Evolutionary conservation across 2,329 filamentous ascomycete species (phyloP).

Genomic region (Grosmannia clavigera): DNA sequence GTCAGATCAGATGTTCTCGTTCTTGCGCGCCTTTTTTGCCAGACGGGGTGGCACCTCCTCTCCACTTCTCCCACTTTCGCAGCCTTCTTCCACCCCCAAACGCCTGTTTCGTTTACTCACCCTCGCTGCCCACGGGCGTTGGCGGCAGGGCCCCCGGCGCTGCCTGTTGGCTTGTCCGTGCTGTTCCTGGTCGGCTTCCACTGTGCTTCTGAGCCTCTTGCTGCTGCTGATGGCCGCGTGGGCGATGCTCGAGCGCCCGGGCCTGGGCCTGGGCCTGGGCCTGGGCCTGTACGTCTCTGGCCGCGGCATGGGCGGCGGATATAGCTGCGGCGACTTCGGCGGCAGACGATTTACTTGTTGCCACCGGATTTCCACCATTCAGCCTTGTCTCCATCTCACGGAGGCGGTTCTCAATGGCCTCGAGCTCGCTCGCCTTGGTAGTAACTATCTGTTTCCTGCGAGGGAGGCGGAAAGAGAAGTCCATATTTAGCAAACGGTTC

Average conservation of each 20-base stretch:
- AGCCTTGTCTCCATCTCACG: slow-evolving; percentile 76
- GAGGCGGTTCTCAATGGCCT: slow-evolving; percentile 72
- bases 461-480: background rate
- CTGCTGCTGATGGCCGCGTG: slow-evolving; percentile 5
- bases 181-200: slow-evolving; percentile 41
- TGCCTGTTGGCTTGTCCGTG: slow-evolving; percentile 34
- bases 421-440: slow-evolving; percentile 65
- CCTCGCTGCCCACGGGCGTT: slow-evolving; percentile 49
- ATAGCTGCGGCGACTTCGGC: slow-evolving; percentile 5
- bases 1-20: background rate
- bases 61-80: background rate
- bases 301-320: slow-evolving; percentile 13
- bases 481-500: background rate
- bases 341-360: background rate
- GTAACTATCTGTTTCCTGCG: slow-evolving; percentile 67
- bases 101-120: slow-evolving; percentile 26
- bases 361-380: slow-evolving; percentile 16
- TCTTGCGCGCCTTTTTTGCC: background rate
- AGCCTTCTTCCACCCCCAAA: background rate
- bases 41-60: background rate
- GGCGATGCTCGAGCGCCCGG: slow-evolving; percentile 10
- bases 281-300: background rate
- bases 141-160: slow-evolving; percentile 48
- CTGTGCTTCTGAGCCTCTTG: slow-evolving; percentile 20
- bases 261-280: background rate